A percentile compares a stretch with the other conserved stretches of the same genome.
Conservation (phyloP, 345 rosid genomes). For the Luvunga scandens region DNA sequence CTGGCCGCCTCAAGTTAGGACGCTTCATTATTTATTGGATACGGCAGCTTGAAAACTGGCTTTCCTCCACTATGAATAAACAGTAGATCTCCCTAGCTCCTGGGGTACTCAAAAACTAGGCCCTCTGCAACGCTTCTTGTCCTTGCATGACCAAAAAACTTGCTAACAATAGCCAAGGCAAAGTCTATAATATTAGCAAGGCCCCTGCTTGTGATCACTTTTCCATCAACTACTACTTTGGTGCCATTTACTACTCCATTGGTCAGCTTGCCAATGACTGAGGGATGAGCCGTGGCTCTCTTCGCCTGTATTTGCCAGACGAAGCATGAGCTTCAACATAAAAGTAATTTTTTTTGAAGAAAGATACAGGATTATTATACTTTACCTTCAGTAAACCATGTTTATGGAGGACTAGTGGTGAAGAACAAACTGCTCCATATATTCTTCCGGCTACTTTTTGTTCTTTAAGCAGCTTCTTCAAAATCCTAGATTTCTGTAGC, state of each 20-base stretch:
- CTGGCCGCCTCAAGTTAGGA: neutral
- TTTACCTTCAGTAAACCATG: conserved; percentile 76
- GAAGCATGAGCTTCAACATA: conserved; percentile 6
- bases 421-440: conserved; percentile 74
- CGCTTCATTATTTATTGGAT: neutral
- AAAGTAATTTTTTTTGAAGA: neutral
- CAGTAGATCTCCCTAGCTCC: conserved; percentile 26
- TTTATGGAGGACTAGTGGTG: conserved; percentile 49
- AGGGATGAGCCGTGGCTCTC: conserved; percentile 56
- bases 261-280: conserved; percentile 27
- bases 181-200: conserved; percentile 61
- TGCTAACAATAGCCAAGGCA: conserved; percentile 67
- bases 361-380: neutral
- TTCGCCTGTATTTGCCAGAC: conserved; percentile 46
- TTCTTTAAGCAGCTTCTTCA: conserved; percentile 78
- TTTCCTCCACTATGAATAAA: conserved; percentile 1
- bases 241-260: conserved; percentile 42
- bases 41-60: conserved; percentile 9
- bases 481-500: conserved; percentile 63
- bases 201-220: conserved; percentile 77
- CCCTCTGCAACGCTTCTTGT: conserved; percentile 89
- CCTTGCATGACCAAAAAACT: conserved; percentile 79
- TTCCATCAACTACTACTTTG: conserved; percentile 81
- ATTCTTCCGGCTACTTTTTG: conserved; percentile 62
- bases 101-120: conserved; percentile 73